These are phyloP conservation scores for Juncus effusus DNA, from an alignment of 176 grass and related monocot genomes.

Conservation along the genomic window DNA sequence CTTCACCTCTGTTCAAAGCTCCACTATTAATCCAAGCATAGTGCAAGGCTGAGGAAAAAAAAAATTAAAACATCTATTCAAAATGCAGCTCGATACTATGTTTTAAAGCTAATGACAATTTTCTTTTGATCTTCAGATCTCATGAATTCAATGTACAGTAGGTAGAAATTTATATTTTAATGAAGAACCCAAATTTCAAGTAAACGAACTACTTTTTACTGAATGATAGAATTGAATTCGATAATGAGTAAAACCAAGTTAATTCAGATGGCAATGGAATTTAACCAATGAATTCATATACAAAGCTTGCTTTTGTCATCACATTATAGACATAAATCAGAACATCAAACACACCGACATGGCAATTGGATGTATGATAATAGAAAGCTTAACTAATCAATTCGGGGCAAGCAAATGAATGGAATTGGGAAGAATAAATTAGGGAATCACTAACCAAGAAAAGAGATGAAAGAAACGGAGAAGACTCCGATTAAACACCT, in stretches of 20 bases:
- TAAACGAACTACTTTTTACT: neutral
- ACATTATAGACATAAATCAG: too few relatives aligned
- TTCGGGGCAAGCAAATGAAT: neutral
- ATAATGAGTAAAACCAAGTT: too few relatives aligned
- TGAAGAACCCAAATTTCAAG: neutral
- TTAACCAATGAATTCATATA: too few relatives aligned
- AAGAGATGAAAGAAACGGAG: conserved; percentile 40
- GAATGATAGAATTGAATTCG: too few relatives aligned
- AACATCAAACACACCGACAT: too few relatives aligned
- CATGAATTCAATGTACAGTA: too few relatives aligned
- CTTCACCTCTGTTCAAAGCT: conserved; percentile 14
- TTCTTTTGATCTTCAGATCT: too few relatives aligned
- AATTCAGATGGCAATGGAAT: too few relatives aligned
- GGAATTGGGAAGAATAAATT: neutral
- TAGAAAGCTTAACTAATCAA: conserved; percentile 9
- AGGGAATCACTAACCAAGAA: conserved; percentile 41
- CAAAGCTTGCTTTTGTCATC: too few relatives aligned
- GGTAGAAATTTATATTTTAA: too few relatives aligned
- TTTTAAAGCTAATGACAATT: too few relatives aligned
- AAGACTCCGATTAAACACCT: conserved; percentile 37
- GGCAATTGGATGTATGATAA: neutral
- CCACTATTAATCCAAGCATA: conserved; percentile 28
- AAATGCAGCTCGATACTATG: too few relatives aligned
- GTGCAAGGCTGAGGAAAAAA: conserved; percentile 40
- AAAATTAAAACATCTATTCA: neutral